Evolutionary conservation across 192 early-diverging fungal species (phyloP).

Genomic region (Podila minutissima): DNA sequence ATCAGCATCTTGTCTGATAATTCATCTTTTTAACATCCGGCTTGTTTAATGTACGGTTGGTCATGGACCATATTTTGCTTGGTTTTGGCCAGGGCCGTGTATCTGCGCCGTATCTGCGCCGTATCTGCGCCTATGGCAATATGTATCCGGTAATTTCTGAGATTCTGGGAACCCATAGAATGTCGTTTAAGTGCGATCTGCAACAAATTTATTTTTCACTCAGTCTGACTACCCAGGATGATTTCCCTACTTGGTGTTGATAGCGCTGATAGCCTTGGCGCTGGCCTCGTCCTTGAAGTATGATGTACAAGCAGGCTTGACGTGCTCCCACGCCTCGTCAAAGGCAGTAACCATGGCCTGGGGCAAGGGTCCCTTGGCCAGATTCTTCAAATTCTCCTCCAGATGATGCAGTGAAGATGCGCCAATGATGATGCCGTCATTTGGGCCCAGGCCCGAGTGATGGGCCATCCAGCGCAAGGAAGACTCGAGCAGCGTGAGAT

Average conservation of each 20-base stretch:
- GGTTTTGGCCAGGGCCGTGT: too few relatives aligned
- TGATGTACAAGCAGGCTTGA: constrained; percentile 37
- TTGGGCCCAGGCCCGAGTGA: constrained; percentile 46
- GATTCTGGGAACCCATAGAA: too few relatives aligned
- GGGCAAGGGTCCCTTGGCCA: constrained; percentile 64
- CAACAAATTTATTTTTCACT: too few relatives aligned
- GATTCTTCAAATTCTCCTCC: constrained; percentile 57
- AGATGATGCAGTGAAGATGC: constrained; percentile 51
- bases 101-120: too few relatives aligned
- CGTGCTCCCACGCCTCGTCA: constrained; percentile 67
- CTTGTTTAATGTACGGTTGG: too few relatives aligned
- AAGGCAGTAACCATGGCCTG: constrained; percentile 59
- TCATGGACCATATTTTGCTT: constrained; percentile 9
- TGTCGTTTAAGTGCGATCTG: too few relatives aligned
- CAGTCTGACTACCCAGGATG: too few relatives aligned
- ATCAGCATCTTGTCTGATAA: constrained; percentile 19
- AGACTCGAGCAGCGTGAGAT: constrained; percentile 45
- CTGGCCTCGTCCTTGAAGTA: constrained; percentile 43
- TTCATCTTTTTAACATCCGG: too few relatives aligned
- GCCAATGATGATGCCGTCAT: constrained; percentile 50
- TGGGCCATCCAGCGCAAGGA: constrained; percentile 53
- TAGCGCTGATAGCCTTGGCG: neutral
- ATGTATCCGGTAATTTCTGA: too few relatives aligned
- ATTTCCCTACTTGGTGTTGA: too few relatives aligned
- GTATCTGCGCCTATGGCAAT: too few relatives aligned